phyloP scores from a whole-genome alignment of 2,329 filamentous ascomycete genomes.

The Teratosphaeria viscida region DNA sequence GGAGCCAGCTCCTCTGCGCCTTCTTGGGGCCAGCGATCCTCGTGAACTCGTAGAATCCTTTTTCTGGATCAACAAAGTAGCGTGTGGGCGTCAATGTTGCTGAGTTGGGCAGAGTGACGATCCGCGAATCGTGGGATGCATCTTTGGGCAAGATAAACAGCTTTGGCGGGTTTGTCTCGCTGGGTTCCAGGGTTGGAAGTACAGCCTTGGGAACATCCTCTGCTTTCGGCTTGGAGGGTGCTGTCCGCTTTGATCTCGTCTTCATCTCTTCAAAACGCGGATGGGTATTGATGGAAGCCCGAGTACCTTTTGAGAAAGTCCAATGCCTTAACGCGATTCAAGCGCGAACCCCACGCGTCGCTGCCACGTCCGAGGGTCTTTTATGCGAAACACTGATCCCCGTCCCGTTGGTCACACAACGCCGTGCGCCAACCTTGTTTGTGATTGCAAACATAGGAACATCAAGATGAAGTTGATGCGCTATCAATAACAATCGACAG shows the following conservation, averaged over 20 bases:
- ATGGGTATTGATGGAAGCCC: background rate
- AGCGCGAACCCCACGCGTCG: background rate
- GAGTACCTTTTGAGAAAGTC: background rate
- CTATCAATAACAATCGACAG: background rate
- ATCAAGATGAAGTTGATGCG: background rate
- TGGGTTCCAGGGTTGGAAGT: slow-evolving; percentile 9
- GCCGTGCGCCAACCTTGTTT: background rate
- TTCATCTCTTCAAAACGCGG: background rate
- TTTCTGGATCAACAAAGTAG: slow-evolving; percentile 49
- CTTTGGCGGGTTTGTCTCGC: slow-evolving; percentile 36
- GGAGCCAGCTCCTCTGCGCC: slow-evolving; percentile 17
- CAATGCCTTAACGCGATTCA: background rate
- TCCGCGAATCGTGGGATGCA: slow-evolving; percentile 41
- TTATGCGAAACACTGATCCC: background rate
- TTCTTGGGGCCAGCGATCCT: slow-evolving; percentile 42
- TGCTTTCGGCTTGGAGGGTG: background rate
- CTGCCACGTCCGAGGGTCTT: background rate
- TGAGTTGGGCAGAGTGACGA: slow-evolving; percentile 47
- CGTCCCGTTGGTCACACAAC: background rate
- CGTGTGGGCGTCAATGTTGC: slow-evolving; percentile 37
- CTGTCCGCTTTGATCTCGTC: slow-evolving; percentile 2
- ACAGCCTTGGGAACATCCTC: slow-evolving; percentile 4
- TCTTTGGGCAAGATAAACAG: slow-evolving; percentile 49
- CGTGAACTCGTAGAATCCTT: slow-evolving; percentile 53
- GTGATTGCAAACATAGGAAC: background rate